Evolutionary conservation across 208 protist genomes (phyloP).

Genomic region (Trypanosoma theileri): DNA sequence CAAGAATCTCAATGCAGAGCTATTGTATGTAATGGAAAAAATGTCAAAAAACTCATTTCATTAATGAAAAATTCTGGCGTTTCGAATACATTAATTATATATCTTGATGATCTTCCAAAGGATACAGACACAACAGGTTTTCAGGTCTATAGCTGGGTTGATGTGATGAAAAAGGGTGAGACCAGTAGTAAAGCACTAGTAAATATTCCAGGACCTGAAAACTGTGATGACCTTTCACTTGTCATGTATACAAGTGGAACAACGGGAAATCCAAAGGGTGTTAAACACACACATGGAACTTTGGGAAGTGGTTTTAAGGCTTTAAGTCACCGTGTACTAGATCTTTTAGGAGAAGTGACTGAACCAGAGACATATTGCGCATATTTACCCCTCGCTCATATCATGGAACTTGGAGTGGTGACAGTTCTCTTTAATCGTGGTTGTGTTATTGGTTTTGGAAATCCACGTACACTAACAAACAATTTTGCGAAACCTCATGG

Average conservation of each 20-base stretch:
- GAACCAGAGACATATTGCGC: slow-evolving; percentile 71
- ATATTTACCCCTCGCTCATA: slow-evolving; percentile 92
- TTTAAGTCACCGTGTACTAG: slow-evolving; percentile 42
- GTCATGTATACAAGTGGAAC: slow-evolving; percentile 93
- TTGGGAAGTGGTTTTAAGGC: slow-evolving; percentile 59
- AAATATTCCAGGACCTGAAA: slow-evolving; percentile 35
- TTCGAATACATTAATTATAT: slow-evolving; percentile 48
- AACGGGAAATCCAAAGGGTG: slow-evolving; percentile 89
- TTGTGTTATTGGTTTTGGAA: slow-evolving; percentile 70
- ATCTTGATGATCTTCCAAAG: slow-evolving; percentile 52
- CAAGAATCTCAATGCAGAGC: slow-evolving; percentile 59
- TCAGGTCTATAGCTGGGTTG: slow-evolving; percentile 47
- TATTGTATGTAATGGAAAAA: slow-evolving; percentile 71
- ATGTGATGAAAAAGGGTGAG: slow-evolving; percentile 55
- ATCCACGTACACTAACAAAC: slow-evolving; percentile 79
- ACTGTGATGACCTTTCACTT: slow-evolving; percentile 55
- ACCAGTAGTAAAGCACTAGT: slow-evolving; percentile 21
- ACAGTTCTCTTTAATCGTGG: slow-evolving; percentile 69
- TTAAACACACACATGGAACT: slow-evolving; percentile 80
- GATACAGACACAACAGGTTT: slow-evolving; percentile 34
- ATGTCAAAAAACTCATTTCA: slow-evolving; percentile 52
- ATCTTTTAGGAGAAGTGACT: slow-evolving; percentile 43
- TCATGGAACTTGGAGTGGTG: slow-evolving; percentile 84
- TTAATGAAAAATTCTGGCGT: slow-evolving; percentile 38
- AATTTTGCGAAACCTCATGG: slow-evolving; percentile 65